Percentiles rank a stretch among this genome's conserved stretches.
These are phyloP conservation scores for Incumbomyces delicatus DNA, from an alignment of 2,329 filamentous ascomycete genomes.

Conservation along the genomic window DNA sequence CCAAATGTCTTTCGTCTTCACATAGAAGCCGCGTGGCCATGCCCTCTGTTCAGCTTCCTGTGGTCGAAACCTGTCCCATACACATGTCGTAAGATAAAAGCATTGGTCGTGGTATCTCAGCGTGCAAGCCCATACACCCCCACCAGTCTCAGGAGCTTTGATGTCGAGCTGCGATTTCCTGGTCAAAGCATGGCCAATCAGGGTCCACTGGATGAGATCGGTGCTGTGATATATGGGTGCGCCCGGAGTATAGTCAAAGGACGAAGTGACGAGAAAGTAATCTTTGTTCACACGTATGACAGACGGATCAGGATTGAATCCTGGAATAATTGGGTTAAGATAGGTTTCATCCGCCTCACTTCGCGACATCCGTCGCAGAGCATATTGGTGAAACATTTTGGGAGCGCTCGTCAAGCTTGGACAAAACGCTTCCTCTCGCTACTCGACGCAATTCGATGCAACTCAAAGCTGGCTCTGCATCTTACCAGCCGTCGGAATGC, in stretches of 20 bases:
- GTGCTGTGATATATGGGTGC: conserved; percentile 51
- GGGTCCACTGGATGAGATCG: conserved; percentile 33
- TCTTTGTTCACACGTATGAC: conserved; percentile 40
- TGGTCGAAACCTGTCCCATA: conserved; percentile 15
- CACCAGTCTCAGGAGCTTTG: conserved; percentile 25
- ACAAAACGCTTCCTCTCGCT: too few species aligned
- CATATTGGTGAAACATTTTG: conserved; percentile 4
- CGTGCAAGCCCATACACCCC: conserved; percentile 39
- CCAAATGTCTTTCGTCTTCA: conserved; percentile 35
- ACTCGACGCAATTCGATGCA: too few species aligned
- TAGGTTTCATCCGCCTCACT: conserved; percentile 7
- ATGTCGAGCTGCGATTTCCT: conserved; percentile 27
- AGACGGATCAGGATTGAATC: conserved; percentile 55
- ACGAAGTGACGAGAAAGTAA: conserved; percentile 53
- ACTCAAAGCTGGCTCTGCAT: too few species aligned
- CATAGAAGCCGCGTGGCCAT: conserved; percentile 22
- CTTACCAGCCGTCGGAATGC: too few species aligned
- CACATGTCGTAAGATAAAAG: conserved; percentile 39
- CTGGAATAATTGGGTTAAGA: conserved; percentile 45
- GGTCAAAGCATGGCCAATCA: conserved; percentile 29
- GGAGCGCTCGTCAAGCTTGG: too few species aligned
- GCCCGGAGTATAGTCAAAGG: conserved; percentile 54
- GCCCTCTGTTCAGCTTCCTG: conserved; percentile 22
- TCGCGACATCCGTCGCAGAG: conserved; percentile 3
- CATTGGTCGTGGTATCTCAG: conserved; percentile 34